Evolutionary conservation across 2,329 filamentous ascomycete genomes (phyloP), one percentile per base, ranked within the genome.

Genomic region (Pseudocercospora pini-densiflorae): DNA sequence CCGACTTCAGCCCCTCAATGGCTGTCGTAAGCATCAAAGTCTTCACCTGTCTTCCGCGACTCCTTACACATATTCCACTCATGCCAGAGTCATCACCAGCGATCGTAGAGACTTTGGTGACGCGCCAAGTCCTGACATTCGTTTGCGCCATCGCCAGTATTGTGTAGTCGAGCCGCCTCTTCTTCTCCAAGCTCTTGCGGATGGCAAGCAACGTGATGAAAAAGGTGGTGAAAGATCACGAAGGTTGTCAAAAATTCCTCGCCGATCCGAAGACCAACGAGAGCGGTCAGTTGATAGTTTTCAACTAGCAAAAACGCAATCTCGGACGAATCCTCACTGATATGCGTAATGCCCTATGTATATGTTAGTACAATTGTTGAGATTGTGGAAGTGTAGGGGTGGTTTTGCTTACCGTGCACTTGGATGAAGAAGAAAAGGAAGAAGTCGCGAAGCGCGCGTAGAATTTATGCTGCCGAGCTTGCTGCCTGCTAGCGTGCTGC

Each of bases 221-320:
- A 72, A 72, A 60, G 45, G 33, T 36, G 54, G 51, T n/a, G 23
- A 43, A 31, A 29, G 59, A 55, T 64, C 57, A 55, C 55, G 49
- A 45, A 21, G 60, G 61, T 71, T 67, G 77, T 82, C 90, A 92
- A 93, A 93, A 90, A 93, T 93, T 93, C 90, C 90, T 85, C 86
- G 83, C 82, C 87, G 86, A 86, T 84, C 86, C 85, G 83, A 84
- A 85, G 87, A 86, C 89, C 88, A 87, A 86, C 82, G 85, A 84
- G 84, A 93, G 90, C 85, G 85, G 90, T 92, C 90, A 91, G 74
- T 75, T 87, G 85, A 84, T 91, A 92, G 90, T 91, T 92, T 91
- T 91, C 90, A 92, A 92, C 89, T 91, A 92, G 90, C 90, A 92
- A 92, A 91, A 92, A 92, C 86, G 87, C 87, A 86, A 87, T 88